Base-by-base conservation (phyloP, 306 rosid genomes). In the Dalbergia cultrata region DNA sequence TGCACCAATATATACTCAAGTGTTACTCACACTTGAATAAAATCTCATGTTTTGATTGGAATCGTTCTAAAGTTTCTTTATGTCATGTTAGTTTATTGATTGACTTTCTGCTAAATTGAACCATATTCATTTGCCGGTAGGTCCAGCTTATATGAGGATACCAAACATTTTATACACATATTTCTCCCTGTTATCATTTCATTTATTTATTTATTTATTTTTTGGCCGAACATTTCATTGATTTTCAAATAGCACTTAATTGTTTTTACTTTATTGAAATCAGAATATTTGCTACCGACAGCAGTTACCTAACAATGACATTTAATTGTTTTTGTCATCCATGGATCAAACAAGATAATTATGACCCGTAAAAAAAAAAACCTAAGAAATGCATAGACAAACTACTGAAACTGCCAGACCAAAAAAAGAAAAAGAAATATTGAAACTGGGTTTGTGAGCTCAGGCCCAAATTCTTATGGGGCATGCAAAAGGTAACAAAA, bases 11-110 rank as follows among this genome's bases (percentile, higher is more conserved):
- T 17, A 54, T 54, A 67, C 47, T 74, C 54, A 60, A 83, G 72
- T 66, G 77, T 80, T 60, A 37, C 26, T 37, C 31, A 72, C 81
- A 68, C 45, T 61, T 22, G 67, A 60, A 74, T 53, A 13, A 80
- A 75, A 70, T 75, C 61, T 53, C 74, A 65, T 80, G 74, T 67
- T 70, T 63, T 70, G 11, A 39, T 81, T 80, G 70, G 72, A 80
- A 70, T 75, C 76, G 26, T 58, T 54, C 76, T 64, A 70, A 84
- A 76, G 85, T 47, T 62, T 65, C 70, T 41, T 74, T 74, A 74
- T 60, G 78, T 74, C 74, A 60, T 7, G 57, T 74, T 74, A 53
- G 37, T 52, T 74, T 78, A 68, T 59, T 79, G 5, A 79, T 52
- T 37, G 26, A 61, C 81, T 68, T 67, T 79, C 44, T 77, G 74